A percentile compares a stretch with the other conserved stretches of the same genome.
Conservation (phyloP, 192 early-diverging fungal genomes). For the Coemansia sp. region DNA sequence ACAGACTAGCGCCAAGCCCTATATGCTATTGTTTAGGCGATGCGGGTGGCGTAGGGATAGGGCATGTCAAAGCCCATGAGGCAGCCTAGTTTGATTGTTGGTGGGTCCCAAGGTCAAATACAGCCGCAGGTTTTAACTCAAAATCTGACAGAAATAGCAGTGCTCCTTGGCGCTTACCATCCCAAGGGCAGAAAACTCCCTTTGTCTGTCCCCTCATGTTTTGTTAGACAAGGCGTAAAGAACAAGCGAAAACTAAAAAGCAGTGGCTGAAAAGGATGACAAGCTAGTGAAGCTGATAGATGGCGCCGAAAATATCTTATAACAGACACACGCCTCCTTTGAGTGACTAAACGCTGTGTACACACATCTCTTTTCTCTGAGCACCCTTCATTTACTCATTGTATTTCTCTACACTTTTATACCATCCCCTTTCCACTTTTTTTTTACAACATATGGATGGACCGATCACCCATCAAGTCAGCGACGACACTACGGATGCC, state of each 20-base stretch:
- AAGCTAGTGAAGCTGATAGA: background rate
- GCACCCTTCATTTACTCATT: background rate
- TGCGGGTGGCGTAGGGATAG: background rate
- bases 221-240: background rate
- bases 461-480: background rate
- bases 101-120: too few species aligned
- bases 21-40: background rate
- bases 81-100: background rate
- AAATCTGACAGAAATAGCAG: background rate
- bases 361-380: background rate
- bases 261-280: conserved; percentile 5
- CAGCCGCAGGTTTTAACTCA: background rate
- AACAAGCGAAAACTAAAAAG: background rate
- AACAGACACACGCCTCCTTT: background rate
- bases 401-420: background rate
- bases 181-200: background rate
- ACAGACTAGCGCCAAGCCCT: conserved; percentile 3
- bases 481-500: background rate
- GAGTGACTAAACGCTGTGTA: background rate
- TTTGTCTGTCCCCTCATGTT: background rate
- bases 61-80: background rate
- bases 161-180: background rate
- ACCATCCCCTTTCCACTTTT: background rate
- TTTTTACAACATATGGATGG: conserved; percentile 1
- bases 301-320: background rate